These are phyloP conservation scores for Saccharomycopsis amapae DNA, from an alignment of 805 yeast genomes.

Conservation along the genomic window DNA sequence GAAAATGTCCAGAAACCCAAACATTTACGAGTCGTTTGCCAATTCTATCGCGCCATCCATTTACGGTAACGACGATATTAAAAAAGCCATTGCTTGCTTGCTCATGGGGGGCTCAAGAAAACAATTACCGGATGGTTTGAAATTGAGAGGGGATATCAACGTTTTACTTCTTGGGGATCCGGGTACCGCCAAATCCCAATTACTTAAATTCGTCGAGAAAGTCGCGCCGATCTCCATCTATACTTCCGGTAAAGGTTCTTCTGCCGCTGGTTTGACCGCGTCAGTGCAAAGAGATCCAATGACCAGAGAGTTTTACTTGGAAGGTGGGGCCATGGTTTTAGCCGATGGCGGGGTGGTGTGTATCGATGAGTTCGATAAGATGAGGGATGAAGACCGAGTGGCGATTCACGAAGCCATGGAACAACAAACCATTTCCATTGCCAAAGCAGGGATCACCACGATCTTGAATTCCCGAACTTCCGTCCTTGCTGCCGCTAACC, in stretches of 20 bases:
- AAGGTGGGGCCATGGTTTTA: slow-evolving; percentile 99
- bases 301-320: slow-evolving; percentile 87
- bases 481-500: slow-evolving; percentile 97
- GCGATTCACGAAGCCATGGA: slow-evolving; percentile 99
- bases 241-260: slow-evolving; percentile 98
- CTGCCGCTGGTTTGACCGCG: slow-evolving; percentile 99
- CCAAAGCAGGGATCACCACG: slow-evolving; percentile 98
- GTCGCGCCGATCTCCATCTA: slow-evolving; percentile 91
- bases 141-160: slow-evolving; percentile 94
- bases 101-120: slow-evolving; percentile 93
- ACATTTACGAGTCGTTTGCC: slow-evolving; percentile 79
- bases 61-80: slow-evolving; percentile 88
- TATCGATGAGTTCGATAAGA: slow-evolving; percentile 98
- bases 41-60: slow-evolving; percentile 93
- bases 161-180: slow-evolving; percentile 94
- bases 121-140: slow-evolving; percentile 88
- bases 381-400: slow-evolving; percentile 98
- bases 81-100: slow-evolving; percentile 86
- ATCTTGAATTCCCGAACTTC: slow-evolving; percentile 93
- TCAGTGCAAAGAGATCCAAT: slow-evolving; percentile 88
- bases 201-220: slow-evolving; percentile 90
- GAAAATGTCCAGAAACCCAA: slow-evolving; percentile 71
- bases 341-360: slow-evolving; percentile 99
- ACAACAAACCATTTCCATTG: slow-evolving; percentile 97
- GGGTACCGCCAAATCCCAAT: slow-evolving; percentile 97